Percentiles rank a stretch among this genome's conserved stretches.
phyloP scores from a whole-genome alignment of 305 asterid species.

The Coffea humblotiana region DNA sequence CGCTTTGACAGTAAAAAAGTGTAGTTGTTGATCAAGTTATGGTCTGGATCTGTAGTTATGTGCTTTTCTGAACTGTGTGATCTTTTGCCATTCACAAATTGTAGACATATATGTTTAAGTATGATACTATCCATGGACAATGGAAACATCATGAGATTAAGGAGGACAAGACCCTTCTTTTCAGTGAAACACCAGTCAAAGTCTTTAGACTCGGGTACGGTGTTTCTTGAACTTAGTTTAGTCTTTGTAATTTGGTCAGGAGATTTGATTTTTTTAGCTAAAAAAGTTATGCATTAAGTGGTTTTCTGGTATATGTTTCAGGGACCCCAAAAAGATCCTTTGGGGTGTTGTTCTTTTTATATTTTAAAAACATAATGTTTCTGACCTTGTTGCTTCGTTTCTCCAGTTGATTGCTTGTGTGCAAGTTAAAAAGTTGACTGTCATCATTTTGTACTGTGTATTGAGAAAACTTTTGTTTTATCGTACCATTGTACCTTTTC shows the following conservation, averaged over 20 bases:
- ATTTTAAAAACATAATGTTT: no score
- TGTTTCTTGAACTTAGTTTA: not conserved
- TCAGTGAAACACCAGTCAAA: slow-evolving; percentile 57
- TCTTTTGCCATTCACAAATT: slow-evolving; percentile 5
- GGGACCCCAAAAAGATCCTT: slow-evolving; percentile 88
- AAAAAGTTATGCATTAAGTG: not conserved
- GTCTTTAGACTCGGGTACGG: slow-evolving; percentile 55
- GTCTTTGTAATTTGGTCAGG: not conserved
- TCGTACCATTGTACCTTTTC: no score
- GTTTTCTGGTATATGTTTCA: slow-evolving; percentile 16
- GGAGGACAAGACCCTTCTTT: slow-evolving; percentile 78
- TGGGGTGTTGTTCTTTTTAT: no score
- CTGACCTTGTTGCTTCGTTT: no score
- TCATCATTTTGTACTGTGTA: no score
- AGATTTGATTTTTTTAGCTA: not conserved
- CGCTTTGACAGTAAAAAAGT: no score
- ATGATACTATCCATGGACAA: slow-evolving; percentile 76
- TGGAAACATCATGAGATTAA: slow-evolving; percentile 74
- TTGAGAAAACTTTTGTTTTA: no score
- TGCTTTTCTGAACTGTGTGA: not conserved
- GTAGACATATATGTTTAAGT: slow-evolving; percentile 89
- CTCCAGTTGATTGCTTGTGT: no score
- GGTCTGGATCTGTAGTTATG: not conserved
- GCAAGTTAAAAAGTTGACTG: no score
- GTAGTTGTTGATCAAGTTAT: not conserved